Evolutionary conservation across 352 stramenopile genomes (phyloP).

Genomic region (Pythium periplocum): DNA sequence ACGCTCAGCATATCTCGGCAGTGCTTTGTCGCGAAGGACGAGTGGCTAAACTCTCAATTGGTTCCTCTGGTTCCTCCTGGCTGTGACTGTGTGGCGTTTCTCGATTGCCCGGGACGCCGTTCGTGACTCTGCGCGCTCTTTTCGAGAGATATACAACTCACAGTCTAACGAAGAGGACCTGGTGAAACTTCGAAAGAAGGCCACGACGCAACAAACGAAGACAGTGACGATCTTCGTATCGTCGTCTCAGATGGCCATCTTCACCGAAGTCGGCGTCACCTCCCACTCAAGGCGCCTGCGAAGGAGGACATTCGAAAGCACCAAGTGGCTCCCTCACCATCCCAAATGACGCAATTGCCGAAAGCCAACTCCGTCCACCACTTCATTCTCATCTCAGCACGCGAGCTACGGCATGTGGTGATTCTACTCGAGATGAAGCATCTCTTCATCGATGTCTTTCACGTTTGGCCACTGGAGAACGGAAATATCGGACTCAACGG

Average conservation of each 20-base stretch:
- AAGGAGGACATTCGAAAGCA: background rate
- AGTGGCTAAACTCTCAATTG: constrained; percentile 10
- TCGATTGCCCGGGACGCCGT: constrained; percentile 22
- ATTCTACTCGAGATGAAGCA: constrained; percentile 20
- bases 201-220: background rate
- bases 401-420: constrained; percentile 26
- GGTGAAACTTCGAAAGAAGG: constrained; percentile 1
- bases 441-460: constrained; percentile 20
- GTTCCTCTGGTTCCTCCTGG: constrained; percentile 14
- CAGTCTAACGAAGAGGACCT: constrained; percentile 11
- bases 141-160: constrained; percentile 15
- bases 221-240: constrained; percentile 3
- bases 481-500: constrained; percentile 28
- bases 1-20: constrained; percentile 9
- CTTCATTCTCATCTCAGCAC: constrained; percentile 20
- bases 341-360: background rate
- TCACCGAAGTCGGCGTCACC: background rate
- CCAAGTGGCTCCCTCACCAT: constrained; percentile 4
- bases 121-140: constrained; percentile 19
- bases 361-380: background rate
- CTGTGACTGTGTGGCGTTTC: constrained; percentile 24
- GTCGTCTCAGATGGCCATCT: constrained; percentile 11
- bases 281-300: too few relatives aligned
- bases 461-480: constrained; percentile 28
- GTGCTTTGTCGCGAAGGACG: constrained; percentile 16